Evolutionary conservation across 73 alveolate genomes (phyloP).

Genomic region (Paramecium tetraurelia): DNA sequence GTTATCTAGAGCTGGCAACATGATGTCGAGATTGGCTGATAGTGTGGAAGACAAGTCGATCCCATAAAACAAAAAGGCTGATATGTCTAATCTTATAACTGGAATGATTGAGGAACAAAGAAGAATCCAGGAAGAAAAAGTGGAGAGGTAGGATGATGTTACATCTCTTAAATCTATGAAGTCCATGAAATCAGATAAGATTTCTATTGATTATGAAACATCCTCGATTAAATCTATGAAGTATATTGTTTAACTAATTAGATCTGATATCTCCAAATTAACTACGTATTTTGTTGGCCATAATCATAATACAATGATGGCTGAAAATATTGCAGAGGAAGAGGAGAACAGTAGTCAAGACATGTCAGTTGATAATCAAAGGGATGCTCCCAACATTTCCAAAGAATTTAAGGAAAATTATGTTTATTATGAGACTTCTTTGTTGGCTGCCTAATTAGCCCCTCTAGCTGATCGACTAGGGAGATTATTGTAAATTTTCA

Average conservation of each 20-base stretch:
- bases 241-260: background rate
- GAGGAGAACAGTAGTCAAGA: conserved; percentile 46
- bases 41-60: background rate
- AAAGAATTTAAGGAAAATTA: conserved; percentile 11
- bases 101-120: conserved; percentile 43
- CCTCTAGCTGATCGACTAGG: conserved; percentile 34
- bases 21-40: conserved; percentile 45
- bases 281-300: background rate
- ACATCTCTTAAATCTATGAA: conserved; percentile 33
- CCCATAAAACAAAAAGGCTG: background rate
- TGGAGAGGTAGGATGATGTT: conserved; percentile 26
- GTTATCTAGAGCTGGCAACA: background rate
- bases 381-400: conserved; percentile 34
- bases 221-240: conserved; percentile 46
- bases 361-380: conserved; percentile 27
- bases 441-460: conserved; percentile 22
- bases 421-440: background rate
- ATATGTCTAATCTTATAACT: conserved; percentile 11
- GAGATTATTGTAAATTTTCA: conserved; percentile 28
- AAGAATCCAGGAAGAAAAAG: background rate
- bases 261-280: conserved; percentile 42
- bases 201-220: conserved; percentile 41
- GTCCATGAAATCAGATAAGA: conserved; percentile 42
- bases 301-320: background rate
- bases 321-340: conserved; percentile 47